Evolutionary conservation across 164 flowering plant species (phyloP).

Genomic region (Annona cherimola): DNA sequence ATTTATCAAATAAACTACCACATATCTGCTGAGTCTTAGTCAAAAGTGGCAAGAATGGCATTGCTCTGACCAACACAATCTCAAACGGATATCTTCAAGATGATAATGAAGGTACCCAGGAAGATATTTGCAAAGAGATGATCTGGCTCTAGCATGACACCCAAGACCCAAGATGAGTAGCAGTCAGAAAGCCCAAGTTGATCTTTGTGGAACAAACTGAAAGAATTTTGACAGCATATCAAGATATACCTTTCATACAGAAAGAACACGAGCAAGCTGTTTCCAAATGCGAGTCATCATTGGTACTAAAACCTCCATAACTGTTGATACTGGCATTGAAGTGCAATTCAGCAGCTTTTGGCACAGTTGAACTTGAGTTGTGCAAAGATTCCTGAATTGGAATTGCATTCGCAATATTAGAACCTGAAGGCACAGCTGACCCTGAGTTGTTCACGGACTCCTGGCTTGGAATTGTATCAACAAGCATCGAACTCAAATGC

Average conservation of each 20-base stretch:
- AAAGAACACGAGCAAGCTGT: constrained; percentile 77
- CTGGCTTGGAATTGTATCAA: constrained; percentile 13
- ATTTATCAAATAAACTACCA: background rate
- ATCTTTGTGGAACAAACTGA: background rate
- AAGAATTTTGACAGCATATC: constrained; percentile 4
- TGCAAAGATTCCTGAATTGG: constrained; percentile 39
- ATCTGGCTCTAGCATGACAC: background rate
- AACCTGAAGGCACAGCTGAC: constrained; percentile 30
- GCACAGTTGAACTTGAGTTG: background rate
- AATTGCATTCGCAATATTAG: constrained; percentile 24
- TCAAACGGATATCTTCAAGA: background rate
- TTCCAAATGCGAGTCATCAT: constrained; percentile 27
- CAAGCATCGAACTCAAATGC: constrained; percentile 12
- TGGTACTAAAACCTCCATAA: constrained; percentile 22
- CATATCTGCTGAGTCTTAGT: too few species aligned
- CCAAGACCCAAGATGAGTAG: background rate
- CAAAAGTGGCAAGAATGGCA: too few species aligned
- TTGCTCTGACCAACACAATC: background rate
- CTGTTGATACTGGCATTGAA: constrained; percentile 1
- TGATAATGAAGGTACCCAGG: background rate
- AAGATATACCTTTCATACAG: constrained; percentile 70
- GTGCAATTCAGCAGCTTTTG: background rate
- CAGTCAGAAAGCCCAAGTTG: background rate
- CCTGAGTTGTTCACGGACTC: constrained; percentile 26
- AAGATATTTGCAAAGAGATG: background rate